These are phyloP conservation scores for Taphrina flavorubra DNA, from an alignment of 1,139 yeast genomes.

Conservation along the genomic window DNA sequence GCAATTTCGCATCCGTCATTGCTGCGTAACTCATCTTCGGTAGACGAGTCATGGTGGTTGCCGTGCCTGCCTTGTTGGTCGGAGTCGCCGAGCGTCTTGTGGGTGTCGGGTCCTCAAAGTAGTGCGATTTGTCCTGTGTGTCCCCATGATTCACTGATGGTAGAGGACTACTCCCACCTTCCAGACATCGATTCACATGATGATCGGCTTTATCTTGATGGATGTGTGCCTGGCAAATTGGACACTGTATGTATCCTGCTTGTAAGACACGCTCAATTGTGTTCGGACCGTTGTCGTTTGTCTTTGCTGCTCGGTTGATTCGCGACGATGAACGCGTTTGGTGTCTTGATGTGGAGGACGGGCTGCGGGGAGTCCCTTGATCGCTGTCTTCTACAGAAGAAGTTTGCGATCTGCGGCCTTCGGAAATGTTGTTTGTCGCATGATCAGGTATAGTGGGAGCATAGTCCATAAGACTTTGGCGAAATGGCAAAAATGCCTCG, in stretches of 20 bases:
- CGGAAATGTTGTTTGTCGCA: neutral
- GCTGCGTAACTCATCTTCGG: constrained; percentile 69
- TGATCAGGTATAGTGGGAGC: constrained; percentile 2
- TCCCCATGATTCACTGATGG: neutral
- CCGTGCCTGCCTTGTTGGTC: neutral
- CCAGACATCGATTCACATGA: constrained; percentile 43
- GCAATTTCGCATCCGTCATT: constrained; percentile 65
- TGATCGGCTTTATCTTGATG: constrained; percentile 43
- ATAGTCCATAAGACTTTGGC: constrained; percentile 27
- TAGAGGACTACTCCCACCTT: constrained; percentile 13
- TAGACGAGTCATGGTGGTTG: constrained; percentile 49
- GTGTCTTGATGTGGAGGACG: constrained; percentile 1
- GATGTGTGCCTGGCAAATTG: constrained; percentile 44
- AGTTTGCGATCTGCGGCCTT: neutral
- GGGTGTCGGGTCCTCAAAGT: constrained; percentile 1
- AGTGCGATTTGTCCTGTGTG: constrained; percentile 3
- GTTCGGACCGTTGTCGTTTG: neutral
- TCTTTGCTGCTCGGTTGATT: neutral
- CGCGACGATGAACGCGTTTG: constrained; percentile 6
- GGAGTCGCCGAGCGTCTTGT: constrained; percentile 8
- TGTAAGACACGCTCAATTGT: neutral
- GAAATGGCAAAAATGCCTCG: constrained; percentile 56
- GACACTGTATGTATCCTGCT: constrained; percentile 43
- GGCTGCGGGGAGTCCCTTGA: neutral
- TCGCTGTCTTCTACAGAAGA: constrained; percentile 1